A percentile compares a stretch with the other conserved stretches of the same genome.
Evolutionary conservation across 768 basidiomycete species (phyloP).

Genomic region (Tubosaeta sp.): DNA sequence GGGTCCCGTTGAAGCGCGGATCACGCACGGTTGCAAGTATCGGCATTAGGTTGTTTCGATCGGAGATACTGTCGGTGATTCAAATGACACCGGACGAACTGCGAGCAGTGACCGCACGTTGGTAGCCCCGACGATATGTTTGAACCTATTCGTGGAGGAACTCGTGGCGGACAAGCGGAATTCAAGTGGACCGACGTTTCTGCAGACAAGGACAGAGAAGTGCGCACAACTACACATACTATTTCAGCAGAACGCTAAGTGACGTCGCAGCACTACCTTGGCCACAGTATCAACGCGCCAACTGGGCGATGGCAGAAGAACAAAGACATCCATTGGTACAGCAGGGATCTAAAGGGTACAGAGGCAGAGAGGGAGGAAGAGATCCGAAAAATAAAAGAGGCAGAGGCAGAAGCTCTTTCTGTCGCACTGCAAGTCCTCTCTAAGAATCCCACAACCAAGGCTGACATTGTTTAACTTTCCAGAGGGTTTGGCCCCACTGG

Average conservation of each 20-base stretch:
- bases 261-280: constrained; percentile 76
- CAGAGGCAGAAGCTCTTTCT: constrained; percentile 84
- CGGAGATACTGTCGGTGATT: constrained; percentile 18
- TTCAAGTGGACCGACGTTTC: constrained; percentile 91
- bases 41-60: constrained; percentile 13
- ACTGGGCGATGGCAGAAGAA: constrained; percentile 97
- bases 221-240: constrained; percentile 26
- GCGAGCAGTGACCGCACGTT: neutral
- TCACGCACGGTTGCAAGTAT: constrained; percentile 3
- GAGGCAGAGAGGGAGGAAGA: constrained; percentile 62
- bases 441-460: neutral
- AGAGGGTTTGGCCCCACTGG: constrained; percentile 71
- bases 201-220: constrained; percentile 91
- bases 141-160: constrained; percentile 84
- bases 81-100: constrained; percentile 9
- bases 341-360: constrained; percentile 47
- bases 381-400: constrained; percentile 76
- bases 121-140: constrained; percentile 42
- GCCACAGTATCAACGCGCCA: constrained; percentile 92
- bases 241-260: neutral
- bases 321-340: constrained; percentile 96
- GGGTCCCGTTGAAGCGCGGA: constrained; percentile 17
- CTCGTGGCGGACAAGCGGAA: constrained; percentile 85
- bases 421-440: constrained; percentile 62
- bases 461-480: constrained; percentile 14